Evolutionary conservation across 352 stramenopile genomes (phyloP).

Genomic region (Phytophthora meadii): DNA sequence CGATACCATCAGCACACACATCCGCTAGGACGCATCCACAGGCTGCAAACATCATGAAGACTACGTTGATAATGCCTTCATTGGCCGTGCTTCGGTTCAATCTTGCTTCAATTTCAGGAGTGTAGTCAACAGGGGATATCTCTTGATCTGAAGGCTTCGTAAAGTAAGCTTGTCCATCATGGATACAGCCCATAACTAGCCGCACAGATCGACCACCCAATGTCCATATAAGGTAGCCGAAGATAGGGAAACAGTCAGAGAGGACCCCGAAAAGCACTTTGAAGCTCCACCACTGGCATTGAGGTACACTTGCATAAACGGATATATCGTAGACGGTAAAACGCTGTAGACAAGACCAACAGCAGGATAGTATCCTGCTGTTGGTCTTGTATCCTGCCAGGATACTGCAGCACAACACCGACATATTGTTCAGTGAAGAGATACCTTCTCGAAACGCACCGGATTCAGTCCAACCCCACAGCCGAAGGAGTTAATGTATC

Average conservation of each 20-base stretch:
- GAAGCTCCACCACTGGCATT: conserved; percentile 46
- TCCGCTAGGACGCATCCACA: conserved; percentile 51
- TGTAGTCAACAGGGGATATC: background rate
- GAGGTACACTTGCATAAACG: conserved; percentile 46
- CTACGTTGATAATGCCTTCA: conserved; percentile 36
- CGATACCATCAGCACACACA: conserved; percentile 56
- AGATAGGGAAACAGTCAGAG: conserved; percentile 47
- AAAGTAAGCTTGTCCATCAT: conserved; percentile 33
- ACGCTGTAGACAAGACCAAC: conserved; percentile 45
- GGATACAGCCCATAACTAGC: conserved; percentile 31
- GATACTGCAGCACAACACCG: conserved; percentile 40
- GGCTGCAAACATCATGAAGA: conserved; percentile 52
- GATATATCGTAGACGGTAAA: conserved; percentile 44
- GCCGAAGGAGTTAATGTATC: background rate
- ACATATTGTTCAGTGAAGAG: conserved; percentile 38
- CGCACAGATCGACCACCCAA: conserved; percentile 42
- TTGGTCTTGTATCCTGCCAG: no score
- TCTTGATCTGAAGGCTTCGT: conserved; percentile 8
- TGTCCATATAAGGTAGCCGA: conserved; percentile 37
- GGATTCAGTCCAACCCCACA: conserved; percentile 1
- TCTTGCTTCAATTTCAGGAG: background rate
- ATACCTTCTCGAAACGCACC: conserved; percentile 33
- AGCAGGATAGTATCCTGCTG: no score
- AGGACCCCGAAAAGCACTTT: conserved; percentile 13
- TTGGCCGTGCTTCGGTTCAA: conserved; percentile 32